phyloP scores from a whole-genome alignment of 257 asterid species.

The Capsicum rhomboideum region DNA sequence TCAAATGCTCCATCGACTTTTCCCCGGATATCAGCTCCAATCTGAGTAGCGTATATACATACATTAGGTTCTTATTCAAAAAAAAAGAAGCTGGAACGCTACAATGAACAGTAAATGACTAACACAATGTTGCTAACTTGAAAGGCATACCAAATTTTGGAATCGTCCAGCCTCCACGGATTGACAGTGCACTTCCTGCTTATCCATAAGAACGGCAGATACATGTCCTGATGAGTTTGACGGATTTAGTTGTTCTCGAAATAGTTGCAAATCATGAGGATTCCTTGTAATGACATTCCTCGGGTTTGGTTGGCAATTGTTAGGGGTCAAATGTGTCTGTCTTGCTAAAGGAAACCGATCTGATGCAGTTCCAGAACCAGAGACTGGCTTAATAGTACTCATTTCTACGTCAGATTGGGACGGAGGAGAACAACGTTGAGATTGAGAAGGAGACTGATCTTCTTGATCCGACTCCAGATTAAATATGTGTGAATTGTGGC shows the following conservation, averaged over 20 bases:
- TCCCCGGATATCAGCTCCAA: slow-evolving; percentile 90
- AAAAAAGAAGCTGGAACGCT: background rate
- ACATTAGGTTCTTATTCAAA: background rate
- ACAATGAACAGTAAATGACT: background rate
- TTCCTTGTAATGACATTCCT: slow-evolving; percentile 13
- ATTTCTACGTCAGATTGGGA: slow-evolving; percentile 67
- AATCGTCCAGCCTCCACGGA: slow-evolving; percentile 30
- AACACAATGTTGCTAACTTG: background rate
- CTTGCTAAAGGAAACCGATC: slow-evolving; percentile 33
- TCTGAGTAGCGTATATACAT: slow-evolving; percentile 16
- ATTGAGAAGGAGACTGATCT: slow-evolving; percentile 43
- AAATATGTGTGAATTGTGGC: slow-evolving; percentile 21
- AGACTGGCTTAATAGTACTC: slow-evolving; percentile 19
- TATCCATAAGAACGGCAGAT: slow-evolving; percentile 13
- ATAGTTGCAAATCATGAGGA: slow-evolving; percentile 11
- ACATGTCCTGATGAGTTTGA: slow-evolving; percentile 14
- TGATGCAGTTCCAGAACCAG: slow-evolving; percentile 19
- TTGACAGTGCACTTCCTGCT: slow-evolving; percentile 18
- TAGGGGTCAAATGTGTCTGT: slow-evolving; percentile 22
- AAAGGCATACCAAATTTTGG: slow-evolving; percentile 33
- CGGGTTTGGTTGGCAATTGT: slow-evolving; percentile 18
- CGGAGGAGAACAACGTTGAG: slow-evolving; percentile 60
- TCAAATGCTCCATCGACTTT: slow-evolving; percentile 87
- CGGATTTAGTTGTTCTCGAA: slow-evolving; percentile 29
- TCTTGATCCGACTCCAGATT: slow-evolving; percentile 30